Percentiles rank a stretch among this genome's conserved stretches.
Conservation (phyloP, 768 basidiomycete species). For the Tylopilus plumbeoviolaceoides region DNA sequence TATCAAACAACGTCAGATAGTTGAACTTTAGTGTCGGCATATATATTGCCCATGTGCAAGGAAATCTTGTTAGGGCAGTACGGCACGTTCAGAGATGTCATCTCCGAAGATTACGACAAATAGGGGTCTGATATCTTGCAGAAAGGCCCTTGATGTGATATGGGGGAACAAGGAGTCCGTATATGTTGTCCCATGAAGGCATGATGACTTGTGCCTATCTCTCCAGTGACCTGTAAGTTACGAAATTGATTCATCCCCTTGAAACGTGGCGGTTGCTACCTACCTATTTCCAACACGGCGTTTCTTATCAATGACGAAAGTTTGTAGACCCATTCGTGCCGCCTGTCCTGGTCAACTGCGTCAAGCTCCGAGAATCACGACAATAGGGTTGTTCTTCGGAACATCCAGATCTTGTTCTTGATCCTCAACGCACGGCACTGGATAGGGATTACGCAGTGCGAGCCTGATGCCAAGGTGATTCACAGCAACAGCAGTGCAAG, state of each 20-base stretch:
- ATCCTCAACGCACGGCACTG: slow-evolving; percentile 39
- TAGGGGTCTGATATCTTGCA: slow-evolving; percentile 46
- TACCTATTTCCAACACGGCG: slow-evolving; percentile 41
- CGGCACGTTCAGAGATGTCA: neutral
- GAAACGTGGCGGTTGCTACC: neutral
- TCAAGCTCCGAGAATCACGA: slow-evolving; percentile 57
- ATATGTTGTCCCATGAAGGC: slow-evolving; percentile 47
- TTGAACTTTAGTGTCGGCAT: slow-evolving; percentile 34
- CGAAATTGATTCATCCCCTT: neutral
- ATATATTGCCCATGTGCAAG: slow-evolving; percentile 45
- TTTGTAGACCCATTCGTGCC: slow-evolving; percentile 43
- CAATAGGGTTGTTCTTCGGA: slow-evolving; percentile 43
- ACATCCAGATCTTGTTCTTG: slow-evolving; percentile 38
- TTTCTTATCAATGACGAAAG: slow-evolving; percentile 50
- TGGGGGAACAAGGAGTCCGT: slow-evolving; percentile 9
- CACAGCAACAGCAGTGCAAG: neutral
- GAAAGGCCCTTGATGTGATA: neutral
- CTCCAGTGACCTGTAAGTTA: slow-evolving; percentile 34
- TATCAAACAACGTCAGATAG: neutral
- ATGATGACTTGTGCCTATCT: slow-evolving; percentile 30
- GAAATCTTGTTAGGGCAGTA: slow-evolving; percentile 37
- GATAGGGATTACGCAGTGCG: neutral
- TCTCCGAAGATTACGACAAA: slow-evolving; percentile 33
- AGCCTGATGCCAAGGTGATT: neutral
- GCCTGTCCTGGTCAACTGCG: slow-evolving; percentile 59